Evolutionary conservation across 2,329 filamentous ascomycete genomes (phyloP), one percentile per base, ranked within the genome.

Genomic region (Exophiala sp.): DNA sequence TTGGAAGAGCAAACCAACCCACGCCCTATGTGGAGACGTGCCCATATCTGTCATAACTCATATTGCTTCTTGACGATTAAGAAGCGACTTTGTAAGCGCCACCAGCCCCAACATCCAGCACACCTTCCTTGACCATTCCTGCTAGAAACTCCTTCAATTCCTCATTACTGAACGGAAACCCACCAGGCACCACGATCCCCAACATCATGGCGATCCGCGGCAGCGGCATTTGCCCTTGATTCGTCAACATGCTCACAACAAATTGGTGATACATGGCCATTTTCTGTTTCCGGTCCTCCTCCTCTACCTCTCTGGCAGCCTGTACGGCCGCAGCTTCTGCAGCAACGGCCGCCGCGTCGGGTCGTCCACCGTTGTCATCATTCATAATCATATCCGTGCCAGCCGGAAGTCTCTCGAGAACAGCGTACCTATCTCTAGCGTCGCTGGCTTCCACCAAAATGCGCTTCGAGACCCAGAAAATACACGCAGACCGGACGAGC

Each of bases 241-340:
- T 96, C 58, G 90, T 96, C 71, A 99, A 75, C 94, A 99, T 97
- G 47, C 89, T 90, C 52, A 91, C 78, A 54, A 99, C 91, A 68
- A 96, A 97, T 65, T 91, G 87, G 83, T 88, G 90, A 71, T 96
- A 96, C 36, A 96, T 80, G 40, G 79, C 77, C 69, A 82, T 83
- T 65, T 84, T 84, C 68, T 89, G 86, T 60, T 83, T 78, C 18
- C 87, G 80, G 32, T 88, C 75, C 11, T 80, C 81, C 38, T 81
- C 75, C 8, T 73, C 73, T 1, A 73, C 68, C 61, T 76, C 72
- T 55, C 71, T 74, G 11, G 71, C 71, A 16, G 72, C 72, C 0
- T 70, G 72, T 0, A 68, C 68, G 0, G 72, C 74, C 0, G 73
- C 72, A 2, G 70, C 69, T 52, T 69, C 68, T 2, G 62, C 56